These are phyloP conservation scores for Eimeria mitis DNA, from an alignment of 169 alveolate genomes.

Conservation along the genomic window DNA sequence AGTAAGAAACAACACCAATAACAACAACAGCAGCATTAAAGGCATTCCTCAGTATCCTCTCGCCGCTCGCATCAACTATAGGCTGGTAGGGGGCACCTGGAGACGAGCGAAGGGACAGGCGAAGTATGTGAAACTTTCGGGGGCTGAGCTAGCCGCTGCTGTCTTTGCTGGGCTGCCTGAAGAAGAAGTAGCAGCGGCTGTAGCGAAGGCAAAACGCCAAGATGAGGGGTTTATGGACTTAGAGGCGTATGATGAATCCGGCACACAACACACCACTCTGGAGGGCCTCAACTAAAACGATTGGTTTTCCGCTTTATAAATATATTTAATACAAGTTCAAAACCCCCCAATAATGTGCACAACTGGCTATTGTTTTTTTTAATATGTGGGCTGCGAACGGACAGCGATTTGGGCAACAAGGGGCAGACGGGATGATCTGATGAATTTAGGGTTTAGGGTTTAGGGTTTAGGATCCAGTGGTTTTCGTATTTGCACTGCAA, in stretches of 20 bases:
- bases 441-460: not conserved
- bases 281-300: constrained; percentile 43
- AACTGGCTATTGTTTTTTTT: not conserved
- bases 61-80: constrained; percentile 47
- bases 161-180: constrained; percentile 36
- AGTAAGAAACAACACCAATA: constrained; percentile 1
- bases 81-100: constrained; percentile 60
- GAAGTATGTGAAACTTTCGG: constrained; percentile 29
- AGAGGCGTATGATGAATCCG: constrained; percentile 58
- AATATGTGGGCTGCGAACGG: not conserved
- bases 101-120: constrained; percentile 24
- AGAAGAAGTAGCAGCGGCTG: constrained; percentile 43
- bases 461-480: too few relatives aligned
- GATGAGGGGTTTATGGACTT: constrained; percentile 54
- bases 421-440: not conserved
- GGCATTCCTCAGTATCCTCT: not conserved
- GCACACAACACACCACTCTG: constrained; percentile 31
- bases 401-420: not conserved
- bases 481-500: not conserved
- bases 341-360: too few relatives aligned
- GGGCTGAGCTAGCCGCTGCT: constrained; percentile 52
- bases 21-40: not conserved
- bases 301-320: not conserved
- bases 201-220: constrained; percentile 47
- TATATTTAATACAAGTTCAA: not conserved